Evolutionary conservation across 306 rosid species (phyloP), one percentile per base, ranked within the genome.

Genomic region (Malus domestica): DNA sequence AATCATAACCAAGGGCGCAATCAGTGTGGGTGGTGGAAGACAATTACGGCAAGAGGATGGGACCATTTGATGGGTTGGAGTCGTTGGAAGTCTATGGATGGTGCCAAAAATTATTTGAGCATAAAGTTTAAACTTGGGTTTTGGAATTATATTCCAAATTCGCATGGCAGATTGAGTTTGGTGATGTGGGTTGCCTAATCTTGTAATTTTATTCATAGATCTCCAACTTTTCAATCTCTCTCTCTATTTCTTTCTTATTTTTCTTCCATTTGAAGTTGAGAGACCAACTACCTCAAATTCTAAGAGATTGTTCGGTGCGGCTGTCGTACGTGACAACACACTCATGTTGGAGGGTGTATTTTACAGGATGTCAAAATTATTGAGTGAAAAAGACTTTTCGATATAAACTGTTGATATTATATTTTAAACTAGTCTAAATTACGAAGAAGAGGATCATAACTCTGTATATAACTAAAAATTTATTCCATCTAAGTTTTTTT

Each of bases 111-210:
- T 35, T 32, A 65, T 65, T 10, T 14, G 8, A 8, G 70, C 46
- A 32, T 10, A 15, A 25, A 40, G 14, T 60, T 73, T 23, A 73
- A 60, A 40, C 10, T 20, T 23, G 0, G 55, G 33, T 67, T 52
- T 67, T 64, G 62, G 33, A 55, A 49, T 46, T 33, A 19, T 51
- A 20, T 45, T 40, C 3, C 46, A 19, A 4, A 46, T 62, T 11
- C 20, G 71, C 40, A 57, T 46, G 75, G 65, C 38, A 44, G 79
- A 74, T 15, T 16, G 14, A 30, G 65, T 14, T 25, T 44, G 55
- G 72, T 51, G 59, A 32, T 63, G 68, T 75, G 65, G 76, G 72
- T 70, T 40, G 77, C 84, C 84, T 69, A 80, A 78, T 62, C 30
- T 71, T 45, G 54, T 20, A 8, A 8, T 20, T 73, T 55, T 40